A percentile compares a stretch with the other conserved stretches of the same genome.
phyloP scores from a whole-genome alignment of 306 rosid species.

The Inga leiocalycina region DNA sequence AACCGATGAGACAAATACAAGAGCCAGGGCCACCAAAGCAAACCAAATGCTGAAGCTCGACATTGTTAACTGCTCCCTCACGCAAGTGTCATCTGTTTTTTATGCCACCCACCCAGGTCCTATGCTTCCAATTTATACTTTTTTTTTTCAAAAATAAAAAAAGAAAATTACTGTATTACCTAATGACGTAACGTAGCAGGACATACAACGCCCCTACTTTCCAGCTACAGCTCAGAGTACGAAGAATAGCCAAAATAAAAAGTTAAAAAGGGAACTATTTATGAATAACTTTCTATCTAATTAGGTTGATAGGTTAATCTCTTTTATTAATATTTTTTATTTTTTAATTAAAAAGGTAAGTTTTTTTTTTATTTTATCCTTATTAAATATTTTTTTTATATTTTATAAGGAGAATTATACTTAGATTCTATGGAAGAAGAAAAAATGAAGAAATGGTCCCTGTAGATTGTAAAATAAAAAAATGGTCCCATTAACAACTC shows the following conservation, averaged over 20 bases:
- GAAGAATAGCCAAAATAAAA: neutral
- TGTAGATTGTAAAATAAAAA: too few relatives aligned
- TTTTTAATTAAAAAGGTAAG: too few relatives aligned
- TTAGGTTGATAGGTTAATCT: too few relatives aligned
- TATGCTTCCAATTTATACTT: neutral
- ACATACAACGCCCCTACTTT: neutral
- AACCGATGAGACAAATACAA: constrained; percentile 48
- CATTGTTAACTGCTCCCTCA: constrained; percentile 42
- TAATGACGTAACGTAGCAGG: neutral
- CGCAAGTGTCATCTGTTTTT: neutral
- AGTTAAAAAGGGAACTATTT: too few relatives aligned
- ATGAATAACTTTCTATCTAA: too few relatives aligned
- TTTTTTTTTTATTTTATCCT: too few relatives aligned
- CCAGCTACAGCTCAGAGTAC: neutral
- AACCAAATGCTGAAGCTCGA: constrained; percentile 37
- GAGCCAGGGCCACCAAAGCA: constrained; percentile 45
- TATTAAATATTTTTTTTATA: too few relatives aligned
- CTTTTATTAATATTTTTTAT: too few relatives aligned
- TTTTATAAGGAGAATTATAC: too few relatives aligned
- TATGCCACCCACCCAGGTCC: neutral
- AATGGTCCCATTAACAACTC: too few relatives aligned
- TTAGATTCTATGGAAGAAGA: too few relatives aligned
- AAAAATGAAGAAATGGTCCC: too few relatives aligned
- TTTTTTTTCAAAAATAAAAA: neutral
- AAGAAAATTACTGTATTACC: neutral